A percentile compares a stretch with the other conserved stretches of the same genome.
phyloP scores from a whole-genome alignment of 768 basidiomycete genomes.

The Mycena polygramma region DNA sequence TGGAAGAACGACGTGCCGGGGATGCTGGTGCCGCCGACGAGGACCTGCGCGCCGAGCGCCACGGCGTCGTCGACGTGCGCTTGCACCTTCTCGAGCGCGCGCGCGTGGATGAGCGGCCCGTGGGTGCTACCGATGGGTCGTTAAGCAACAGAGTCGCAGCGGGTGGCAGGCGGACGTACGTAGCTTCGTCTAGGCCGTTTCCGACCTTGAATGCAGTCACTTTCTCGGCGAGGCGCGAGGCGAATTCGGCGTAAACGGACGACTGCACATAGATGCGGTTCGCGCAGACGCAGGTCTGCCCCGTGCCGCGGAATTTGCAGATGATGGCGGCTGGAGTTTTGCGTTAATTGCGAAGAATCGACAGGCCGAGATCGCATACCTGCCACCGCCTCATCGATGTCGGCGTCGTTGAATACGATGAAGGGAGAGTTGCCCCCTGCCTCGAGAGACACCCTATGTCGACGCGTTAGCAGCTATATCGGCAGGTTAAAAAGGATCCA shows the following conservation, averaged over 20 bases:
- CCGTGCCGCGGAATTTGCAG: conserved; percentile 85
- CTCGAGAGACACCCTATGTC: conserved; percentile 75
- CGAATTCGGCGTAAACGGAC: conserved; percentile 92
- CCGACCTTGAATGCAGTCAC: conserved; percentile 91
- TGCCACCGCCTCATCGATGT: conserved; percentile 91
- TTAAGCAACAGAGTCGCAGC: neutral
- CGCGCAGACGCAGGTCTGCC: conserved; percentile 90
- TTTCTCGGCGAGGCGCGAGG: conserved; percentile 85
- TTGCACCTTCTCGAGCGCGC: conserved; percentile 88
- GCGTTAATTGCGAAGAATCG: neutral
- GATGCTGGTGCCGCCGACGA: conserved; percentile 87
- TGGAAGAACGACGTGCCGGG: conserved; percentile 77
- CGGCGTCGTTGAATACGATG: conserved; percentile 97
- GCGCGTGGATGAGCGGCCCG: conserved; percentile 92
- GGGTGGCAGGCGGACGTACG: conserved; percentile 60
- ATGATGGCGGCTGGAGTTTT: conserved; percentile 67
- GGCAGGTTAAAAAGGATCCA: neutral
- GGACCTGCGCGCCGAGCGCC: conserved; percentile 84
- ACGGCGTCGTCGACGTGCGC: conserved; percentile 92
- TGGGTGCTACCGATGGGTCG: conserved; percentile 73
- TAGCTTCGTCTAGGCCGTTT: conserved; percentile 82
- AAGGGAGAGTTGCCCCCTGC: conserved; percentile 97
- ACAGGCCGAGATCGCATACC: conserved; percentile 56
- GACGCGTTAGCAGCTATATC: neutral
- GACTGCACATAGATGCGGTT: conserved; percentile 96